These are phyloP conservation scores for Polytrichum commune DNA, from an alignment of 225 moss, liverwort and hornwort species.

Conservation along the genomic window DNA sequence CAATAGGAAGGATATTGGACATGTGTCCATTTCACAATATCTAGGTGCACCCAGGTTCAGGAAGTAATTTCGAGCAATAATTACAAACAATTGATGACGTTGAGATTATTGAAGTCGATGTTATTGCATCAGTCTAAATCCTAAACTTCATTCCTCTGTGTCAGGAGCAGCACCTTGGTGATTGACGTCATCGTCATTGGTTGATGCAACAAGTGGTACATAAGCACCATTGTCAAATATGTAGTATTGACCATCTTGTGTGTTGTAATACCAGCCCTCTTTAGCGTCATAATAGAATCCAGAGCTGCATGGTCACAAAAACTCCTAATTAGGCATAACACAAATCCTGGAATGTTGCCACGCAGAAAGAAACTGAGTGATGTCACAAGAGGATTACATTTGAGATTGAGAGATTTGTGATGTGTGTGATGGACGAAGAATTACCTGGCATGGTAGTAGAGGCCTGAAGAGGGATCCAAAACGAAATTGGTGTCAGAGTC, in stretches of 20 bases:
- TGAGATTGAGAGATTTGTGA: too few relatives aligned
- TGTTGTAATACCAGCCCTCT: conserved; percentile 93
- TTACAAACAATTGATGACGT: too few relatives aligned
- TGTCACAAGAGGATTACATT: neutral
- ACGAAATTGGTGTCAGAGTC: conserved; percentile 32
- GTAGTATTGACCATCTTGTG: conserved; percentile 81
- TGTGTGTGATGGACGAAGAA: neutral
- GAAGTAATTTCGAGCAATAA: too few relatives aligned
- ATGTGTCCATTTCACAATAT: neutral
- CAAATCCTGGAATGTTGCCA: conserved; percentile 1
- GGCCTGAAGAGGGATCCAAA: conserved; percentile 51
- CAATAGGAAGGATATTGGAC: neutral
- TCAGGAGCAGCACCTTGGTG: conserved; percentile 22
- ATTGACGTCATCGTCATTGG: conserved; percentile 13
- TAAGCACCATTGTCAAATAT: conserved; percentile 77
- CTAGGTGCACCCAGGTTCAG: neutral
- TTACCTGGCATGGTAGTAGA: conserved; percentile 66
- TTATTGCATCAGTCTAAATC: too few relatives aligned
- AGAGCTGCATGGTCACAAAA: conserved; percentile 54
- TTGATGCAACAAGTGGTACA: conserved; percentile 51
- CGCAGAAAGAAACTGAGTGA: neutral
- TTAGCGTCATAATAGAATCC: conserved; percentile 92
- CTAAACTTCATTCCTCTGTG: neutral
- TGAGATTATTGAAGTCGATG: too few relatives aligned
- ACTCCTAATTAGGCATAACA: neutral